Conservation (phyloP, 305 asterid species). For the Salvia sclarea region DNA sequence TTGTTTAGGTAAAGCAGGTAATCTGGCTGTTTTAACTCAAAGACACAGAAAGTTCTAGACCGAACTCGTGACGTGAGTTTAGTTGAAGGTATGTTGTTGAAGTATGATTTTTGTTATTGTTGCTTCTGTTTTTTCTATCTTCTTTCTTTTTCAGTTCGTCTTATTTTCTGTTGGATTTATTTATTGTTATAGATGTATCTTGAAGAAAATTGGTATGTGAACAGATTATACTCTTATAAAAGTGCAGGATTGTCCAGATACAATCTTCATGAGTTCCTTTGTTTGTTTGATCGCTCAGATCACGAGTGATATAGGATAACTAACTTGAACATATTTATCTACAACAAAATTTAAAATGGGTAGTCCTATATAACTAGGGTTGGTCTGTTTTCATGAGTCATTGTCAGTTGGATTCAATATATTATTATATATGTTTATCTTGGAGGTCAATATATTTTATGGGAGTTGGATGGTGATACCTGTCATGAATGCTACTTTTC, state of each 20-base stretch:
- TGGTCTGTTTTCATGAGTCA: not conserved
- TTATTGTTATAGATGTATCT: not conserved
- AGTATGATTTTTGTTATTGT: not conserved
- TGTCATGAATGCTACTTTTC: not conserved
- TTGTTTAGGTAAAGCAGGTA: constrained; percentile 8
- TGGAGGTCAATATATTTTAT: not conserved
- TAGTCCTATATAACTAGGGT: not conserved
- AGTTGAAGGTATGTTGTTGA: constrained; percentile 27
- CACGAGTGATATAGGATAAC: not conserved
- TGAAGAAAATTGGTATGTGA: not conserved
- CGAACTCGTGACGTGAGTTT: not conserved
- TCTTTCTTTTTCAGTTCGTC: not conserved
- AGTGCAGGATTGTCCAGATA: not conserved
- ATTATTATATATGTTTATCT: no score
- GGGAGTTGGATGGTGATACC: not conserved
- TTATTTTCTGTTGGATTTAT: not conserved
- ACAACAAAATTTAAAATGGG: not conserved
- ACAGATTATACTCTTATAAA: not conserved
- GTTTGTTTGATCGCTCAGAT: not conserved
- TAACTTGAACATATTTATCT: not conserved
- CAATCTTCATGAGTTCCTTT: not conserved
- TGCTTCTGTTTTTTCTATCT: not conserved
- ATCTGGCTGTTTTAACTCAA: not conserved
- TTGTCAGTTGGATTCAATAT: not conserved
- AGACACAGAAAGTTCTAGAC: not conserved